Conservation (phyloP, 305 asterid species). For the Fraxinus platypoda region DNA sequence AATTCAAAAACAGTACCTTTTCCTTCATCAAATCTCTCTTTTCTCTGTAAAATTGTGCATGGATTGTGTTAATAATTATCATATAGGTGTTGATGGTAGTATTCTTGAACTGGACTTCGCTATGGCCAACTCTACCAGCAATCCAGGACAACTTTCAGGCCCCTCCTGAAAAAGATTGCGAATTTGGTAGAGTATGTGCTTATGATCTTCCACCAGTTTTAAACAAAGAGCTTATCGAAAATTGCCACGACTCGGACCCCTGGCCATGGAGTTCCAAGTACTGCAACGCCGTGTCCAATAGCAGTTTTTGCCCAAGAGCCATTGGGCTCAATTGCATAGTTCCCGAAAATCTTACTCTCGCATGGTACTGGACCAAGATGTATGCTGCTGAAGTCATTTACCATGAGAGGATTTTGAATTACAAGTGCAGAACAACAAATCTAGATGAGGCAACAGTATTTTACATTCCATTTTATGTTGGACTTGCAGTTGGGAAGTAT, state of each 20-base stretch:
- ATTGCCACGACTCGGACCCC: constrained; percentile 53
- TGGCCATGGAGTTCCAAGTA: constrained; percentile 58
- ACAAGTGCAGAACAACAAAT: constrained; percentile 44
- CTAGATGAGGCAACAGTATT: constrained; percentile 43
- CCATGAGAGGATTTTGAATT: constrained; percentile 37
- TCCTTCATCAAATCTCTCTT: constrained; percentile 30
- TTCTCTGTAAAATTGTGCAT: constrained; percentile 35
- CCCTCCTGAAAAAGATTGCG: constrained; percentile 24
- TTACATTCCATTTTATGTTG: constrained; percentile 66
- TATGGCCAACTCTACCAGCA: constrained; percentile 25
- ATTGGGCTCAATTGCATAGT: constrained; percentile 33
- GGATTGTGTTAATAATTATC: constrained; percentile 35
- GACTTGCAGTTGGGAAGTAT: constrained; percentile 56
- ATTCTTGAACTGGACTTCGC: constrained; percentile 24
- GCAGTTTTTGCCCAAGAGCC: constrained; percentile 56
- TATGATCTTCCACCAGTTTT: constrained; percentile 54
- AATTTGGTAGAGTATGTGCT: constrained; percentile 40
- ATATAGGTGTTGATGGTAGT: constrained; percentile 36
- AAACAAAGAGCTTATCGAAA: constrained; percentile 47
- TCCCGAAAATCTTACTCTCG: constrained; percentile 37
- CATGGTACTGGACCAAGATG: constrained; percentile 77
- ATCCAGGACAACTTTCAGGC: constrained; percentile 16
- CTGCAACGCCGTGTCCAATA: constrained; percentile 53
- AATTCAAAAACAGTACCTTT: constrained; percentile 26
- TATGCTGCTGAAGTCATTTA: constrained; percentile 63